A percentile compares a stretch with the other conserved stretches of the same genome.
Evolutionary conservation across 192 early-diverging fungal genomes (phyloP).

Genomic region (Mortierella hygrophila): DNA sequence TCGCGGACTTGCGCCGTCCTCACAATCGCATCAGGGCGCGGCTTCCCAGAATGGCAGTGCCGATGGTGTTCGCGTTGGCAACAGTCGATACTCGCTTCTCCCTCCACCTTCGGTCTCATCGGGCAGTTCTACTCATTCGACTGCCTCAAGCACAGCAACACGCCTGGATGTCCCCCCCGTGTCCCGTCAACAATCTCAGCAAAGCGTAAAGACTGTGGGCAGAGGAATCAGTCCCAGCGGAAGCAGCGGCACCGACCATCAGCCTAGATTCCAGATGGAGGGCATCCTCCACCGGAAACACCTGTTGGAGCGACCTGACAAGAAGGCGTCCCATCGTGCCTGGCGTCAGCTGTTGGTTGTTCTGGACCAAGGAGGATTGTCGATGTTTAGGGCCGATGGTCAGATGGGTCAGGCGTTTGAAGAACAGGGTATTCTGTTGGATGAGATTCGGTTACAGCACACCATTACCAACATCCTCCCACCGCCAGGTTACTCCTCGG

Average conservation of each 20-base stretch:
- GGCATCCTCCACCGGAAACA: slow-evolving; percentile 89
- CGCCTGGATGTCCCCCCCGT: neutral
- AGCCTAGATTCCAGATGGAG: slow-evolving; percentile 64
- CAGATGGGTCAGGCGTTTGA: slow-evolving; percentile 39
- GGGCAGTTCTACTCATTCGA: neutral
- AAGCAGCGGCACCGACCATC: slow-evolving; percentile 9
- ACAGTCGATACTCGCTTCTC: slow-evolving; percentile 7
- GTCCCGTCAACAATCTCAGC: neutral
- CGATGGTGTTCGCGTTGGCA: neutral
- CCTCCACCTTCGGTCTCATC: neutral
- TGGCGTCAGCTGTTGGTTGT: slow-evolving; percentile 87
- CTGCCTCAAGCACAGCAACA: neutral
- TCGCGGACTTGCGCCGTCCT: neutral
- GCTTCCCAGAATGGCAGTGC: neutral
- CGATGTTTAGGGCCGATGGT: slow-evolving; percentile 80
- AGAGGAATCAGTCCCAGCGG: slow-evolving; percentile 10
- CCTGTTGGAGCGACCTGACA: slow-evolving; percentile 75
- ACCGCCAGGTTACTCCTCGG: slow-evolving; percentile 83
- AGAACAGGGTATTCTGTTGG: slow-evolving; percentile 54
- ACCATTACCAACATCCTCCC: slow-evolving; percentile 84
- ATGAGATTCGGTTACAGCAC: slow-evolving; percentile 73
- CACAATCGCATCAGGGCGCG: neutral
- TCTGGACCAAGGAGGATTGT: slow-evolving; percentile 77
- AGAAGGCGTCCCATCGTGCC: slow-evolving; percentile 82
- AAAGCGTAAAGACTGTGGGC: slow-evolving; percentile 5